Percentiles rank a stretch among this genome's conserved stretches.
Conservation (phyloP, 345 rosid genomes). For the Citrus cavaleriei region DNA sequence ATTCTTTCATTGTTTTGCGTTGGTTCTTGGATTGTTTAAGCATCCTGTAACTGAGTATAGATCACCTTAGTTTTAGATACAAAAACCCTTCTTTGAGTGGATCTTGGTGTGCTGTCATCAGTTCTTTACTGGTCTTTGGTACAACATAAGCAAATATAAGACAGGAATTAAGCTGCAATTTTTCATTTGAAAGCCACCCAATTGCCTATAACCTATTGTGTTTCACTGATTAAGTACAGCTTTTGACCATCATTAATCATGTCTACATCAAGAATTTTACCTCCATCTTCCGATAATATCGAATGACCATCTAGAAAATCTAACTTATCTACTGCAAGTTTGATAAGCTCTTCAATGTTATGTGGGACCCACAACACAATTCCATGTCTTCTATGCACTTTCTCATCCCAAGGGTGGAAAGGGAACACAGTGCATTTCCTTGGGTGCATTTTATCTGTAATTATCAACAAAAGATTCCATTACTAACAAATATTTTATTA, state of each 20-base stretch:
- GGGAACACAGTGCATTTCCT: conserved; percentile 79
- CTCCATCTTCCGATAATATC: conserved; percentile 66
- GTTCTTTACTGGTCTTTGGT: no score
- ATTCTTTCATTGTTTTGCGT: no score
- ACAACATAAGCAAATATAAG: neutral
- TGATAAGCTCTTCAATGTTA: conserved; percentile 50
- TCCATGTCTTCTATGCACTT: conserved; percentile 52
- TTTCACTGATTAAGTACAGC: conserved; percentile 52
- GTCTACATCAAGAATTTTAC: conserved; percentile 60
- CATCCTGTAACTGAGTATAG: no score
- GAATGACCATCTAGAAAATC: conserved; percentile 32
- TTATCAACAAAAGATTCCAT: conserved; percentile 3
- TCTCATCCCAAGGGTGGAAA: conserved; percentile 52
- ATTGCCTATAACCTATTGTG: neutral
- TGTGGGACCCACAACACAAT: conserved; percentile 66
- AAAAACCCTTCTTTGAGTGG: no score
- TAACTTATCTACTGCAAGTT: conserved; percentile 48
- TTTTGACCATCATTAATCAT: conserved; percentile 73
- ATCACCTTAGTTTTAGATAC: no score
- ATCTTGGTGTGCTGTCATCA: no score
- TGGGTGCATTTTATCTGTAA: conserved; percentile 37
- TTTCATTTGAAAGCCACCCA: no score
- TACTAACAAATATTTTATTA: neutral
- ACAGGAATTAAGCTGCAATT: neutral
- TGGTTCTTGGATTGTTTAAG: no score